Evolutionary conservation across 495 filamentous ascomycete species (phyloP).

Genomic region (Aspergillus leporis): DNA sequence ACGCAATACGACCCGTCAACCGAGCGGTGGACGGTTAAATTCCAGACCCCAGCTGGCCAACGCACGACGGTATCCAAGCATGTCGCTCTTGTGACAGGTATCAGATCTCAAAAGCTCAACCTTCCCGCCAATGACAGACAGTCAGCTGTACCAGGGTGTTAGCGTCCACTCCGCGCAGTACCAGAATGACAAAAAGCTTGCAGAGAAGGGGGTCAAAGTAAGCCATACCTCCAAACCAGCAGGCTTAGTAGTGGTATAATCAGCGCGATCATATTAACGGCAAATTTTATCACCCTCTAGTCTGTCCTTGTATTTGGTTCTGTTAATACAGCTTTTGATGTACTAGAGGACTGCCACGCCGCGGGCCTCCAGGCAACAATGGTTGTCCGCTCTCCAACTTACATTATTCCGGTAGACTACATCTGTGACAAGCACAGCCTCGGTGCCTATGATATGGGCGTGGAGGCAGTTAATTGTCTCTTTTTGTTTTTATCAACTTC

Average conservation of each 20-base stretch:
- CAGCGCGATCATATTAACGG: too few species aligned
- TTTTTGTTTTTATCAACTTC: slow-evolving; percentile 18
- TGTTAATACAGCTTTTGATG: slow-evolving; percentile 50
- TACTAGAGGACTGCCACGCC: slow-evolving; percentile 43
- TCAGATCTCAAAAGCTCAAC: slow-evolving; percentile 29
- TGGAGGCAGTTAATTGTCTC: slow-evolving; percentile 19
- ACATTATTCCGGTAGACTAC: slow-evolving; percentile 32
- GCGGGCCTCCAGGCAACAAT: slow-evolving; percentile 41
- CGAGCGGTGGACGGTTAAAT: slow-evolving; percentile 30
- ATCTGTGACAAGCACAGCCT: slow-evolving; percentile 18
- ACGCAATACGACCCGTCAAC: slow-evolving; percentile 25
- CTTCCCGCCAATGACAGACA: slow-evolving; percentile 28
- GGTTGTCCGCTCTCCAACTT: slow-evolving; percentile 35
- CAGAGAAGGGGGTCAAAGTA: slow-evolving; percentile 20
- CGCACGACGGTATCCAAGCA: slow-evolving; percentile 20
- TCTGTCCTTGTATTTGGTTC: slow-evolving; percentile 45
- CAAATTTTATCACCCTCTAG: too few species aligned
- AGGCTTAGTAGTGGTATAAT: too few species aligned
- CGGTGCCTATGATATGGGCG: slow-evolving; percentile 23
- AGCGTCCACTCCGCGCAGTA: slow-evolving; percentile 39
- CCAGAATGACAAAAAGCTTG: slow-evolving; percentile 19
- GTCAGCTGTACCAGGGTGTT: slow-evolving; percentile 31
- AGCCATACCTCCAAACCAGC: too few species aligned
- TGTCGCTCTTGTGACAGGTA: slow-evolving; percentile 35
- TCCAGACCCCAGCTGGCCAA: slow-evolving; percentile 20